These are phyloP conservation scores for Omphalotus olearius DNA, from an alignment of 1,284 basidiomycete genomes.

Conservation along the genomic window DNA sequence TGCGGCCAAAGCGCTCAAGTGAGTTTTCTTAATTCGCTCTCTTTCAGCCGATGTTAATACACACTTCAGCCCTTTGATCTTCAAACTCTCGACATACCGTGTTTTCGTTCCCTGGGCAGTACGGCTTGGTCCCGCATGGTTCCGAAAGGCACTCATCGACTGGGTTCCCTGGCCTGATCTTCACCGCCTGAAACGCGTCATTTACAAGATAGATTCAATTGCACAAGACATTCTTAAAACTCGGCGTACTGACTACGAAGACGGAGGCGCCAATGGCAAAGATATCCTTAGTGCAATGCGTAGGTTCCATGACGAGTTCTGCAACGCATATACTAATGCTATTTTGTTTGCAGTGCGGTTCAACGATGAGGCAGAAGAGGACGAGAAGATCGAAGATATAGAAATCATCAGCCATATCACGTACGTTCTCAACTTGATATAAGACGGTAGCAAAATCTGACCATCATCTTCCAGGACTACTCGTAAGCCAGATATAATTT, in stretches of 20 bases:
- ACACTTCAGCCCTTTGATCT: no score
- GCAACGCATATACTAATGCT: not conserved
- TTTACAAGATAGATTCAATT: not conserved
- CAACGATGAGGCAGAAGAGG: not conserved
- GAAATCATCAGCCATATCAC: not conserved
- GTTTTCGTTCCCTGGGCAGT: not conserved
- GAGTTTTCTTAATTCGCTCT: no score
- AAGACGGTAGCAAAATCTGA: no score
- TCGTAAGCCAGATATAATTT: no score
- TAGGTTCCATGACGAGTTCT: not conserved
- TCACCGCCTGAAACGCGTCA: not conserved
- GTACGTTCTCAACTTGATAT: not conserved
- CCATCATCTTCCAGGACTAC: no score
- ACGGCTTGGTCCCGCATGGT: not conserved
- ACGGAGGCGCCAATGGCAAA: not conserved
- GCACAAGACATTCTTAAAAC: not conserved
- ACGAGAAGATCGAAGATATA: no score
- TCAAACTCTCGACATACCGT: no score
- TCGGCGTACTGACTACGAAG: not conserved
- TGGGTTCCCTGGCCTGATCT: not conserved
- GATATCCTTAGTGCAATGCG: constrained; percentile 1
- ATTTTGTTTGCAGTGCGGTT: not conserved
- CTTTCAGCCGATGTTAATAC: no score
- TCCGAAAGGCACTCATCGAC: not conserved
- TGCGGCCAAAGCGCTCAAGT: no score